Base-by-base conservation (phyloP, 495 filamentous ascomycete species). In the Aspergillus sparsus region DNA sequence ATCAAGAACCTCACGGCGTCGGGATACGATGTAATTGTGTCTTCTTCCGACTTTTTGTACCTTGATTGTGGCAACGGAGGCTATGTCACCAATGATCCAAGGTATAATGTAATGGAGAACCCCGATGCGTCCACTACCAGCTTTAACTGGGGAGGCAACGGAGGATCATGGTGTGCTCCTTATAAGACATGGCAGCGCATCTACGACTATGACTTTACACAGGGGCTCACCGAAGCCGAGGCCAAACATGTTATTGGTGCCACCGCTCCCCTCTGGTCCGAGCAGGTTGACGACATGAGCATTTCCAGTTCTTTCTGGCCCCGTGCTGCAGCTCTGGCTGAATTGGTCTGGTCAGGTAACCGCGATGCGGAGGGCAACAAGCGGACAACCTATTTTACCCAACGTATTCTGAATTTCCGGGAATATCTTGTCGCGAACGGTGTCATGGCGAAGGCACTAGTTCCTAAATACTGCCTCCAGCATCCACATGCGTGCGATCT, bases 141-240 rank as follows among this genome's bases (percentile, higher is more conserved):
- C 66, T 82, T 83, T 73, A 85, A 85, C 73, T 85, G 76, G 59
- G 74, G 71, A 41, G 82, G 78, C 60, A 66, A 65, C 55, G 82
- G 82, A 16, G 82, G 81, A n/a, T 78, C 74, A 58, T 85, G 82
- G 82, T 85, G 82, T 62, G 80, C 75, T 0, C 82, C 82, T 0
- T 85, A 85, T 72, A 85, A 85, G 65, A 82, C 80, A 62, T 85
- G 82, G 82, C 82, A 85, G 62, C 80, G 82, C 15, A 83, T 85
- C 69, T 85, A 85, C 71, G 79, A 82, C 71, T 85, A 77, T 67
- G 82, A 85, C 58, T 85, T 85, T 67, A 80, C 80, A 11, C 54
- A 63, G 18, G 79, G 79, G 58, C 76, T 85, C 18, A 80, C 80
- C 27, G 63, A 56, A 2, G 55, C 67, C 0, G 74, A 85, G 57